Conservation (phyloP, 257 asterid genomes). For the Solanum piurae region DNA sequence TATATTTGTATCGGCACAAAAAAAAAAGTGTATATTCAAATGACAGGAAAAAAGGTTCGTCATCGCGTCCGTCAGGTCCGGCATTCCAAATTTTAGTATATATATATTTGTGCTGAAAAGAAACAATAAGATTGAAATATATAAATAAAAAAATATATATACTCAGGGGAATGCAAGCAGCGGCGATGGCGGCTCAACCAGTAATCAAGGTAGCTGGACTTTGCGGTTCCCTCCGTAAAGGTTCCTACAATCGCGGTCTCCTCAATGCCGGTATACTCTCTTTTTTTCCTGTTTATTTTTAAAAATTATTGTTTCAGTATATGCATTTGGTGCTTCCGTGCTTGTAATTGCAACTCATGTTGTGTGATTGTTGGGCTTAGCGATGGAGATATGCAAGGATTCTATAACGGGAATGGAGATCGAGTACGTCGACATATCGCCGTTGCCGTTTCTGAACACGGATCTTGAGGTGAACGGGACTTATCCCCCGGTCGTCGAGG, state of each 20-base stretch:
- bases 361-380: conserved; percentile 17
- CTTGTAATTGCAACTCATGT: background rate
- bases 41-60: background rate
- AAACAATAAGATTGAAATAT: background rate
- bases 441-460: conserved; percentile 69
- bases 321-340: background rate
- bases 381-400: conserved; percentile 50
- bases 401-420: conserved; percentile 55
- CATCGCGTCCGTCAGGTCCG: background rate
- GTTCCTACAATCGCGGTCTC: conserved; percentile 26
- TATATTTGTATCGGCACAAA: too few relatives aligned
- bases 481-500: conserved; percentile 70
- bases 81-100: background rate
- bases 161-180: background rate
- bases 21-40: background rate
- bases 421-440: conserved; percentile 71
- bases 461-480: conserved; percentile 83
- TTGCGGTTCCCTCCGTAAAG: conserved; percentile 39
- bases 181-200: background rate
- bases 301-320: background rate
- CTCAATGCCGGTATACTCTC: conserved; percentile 12
- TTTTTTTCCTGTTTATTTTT: too few relatives aligned
- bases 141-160: background rate
- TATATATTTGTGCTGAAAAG: background rate
- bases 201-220: conserved; percentile 20